Evolutionary conservation across 306 rosid species (phyloP), one percentile per base, ranked within the genome.

Genomic region (Acmispon strigosus): DNA sequence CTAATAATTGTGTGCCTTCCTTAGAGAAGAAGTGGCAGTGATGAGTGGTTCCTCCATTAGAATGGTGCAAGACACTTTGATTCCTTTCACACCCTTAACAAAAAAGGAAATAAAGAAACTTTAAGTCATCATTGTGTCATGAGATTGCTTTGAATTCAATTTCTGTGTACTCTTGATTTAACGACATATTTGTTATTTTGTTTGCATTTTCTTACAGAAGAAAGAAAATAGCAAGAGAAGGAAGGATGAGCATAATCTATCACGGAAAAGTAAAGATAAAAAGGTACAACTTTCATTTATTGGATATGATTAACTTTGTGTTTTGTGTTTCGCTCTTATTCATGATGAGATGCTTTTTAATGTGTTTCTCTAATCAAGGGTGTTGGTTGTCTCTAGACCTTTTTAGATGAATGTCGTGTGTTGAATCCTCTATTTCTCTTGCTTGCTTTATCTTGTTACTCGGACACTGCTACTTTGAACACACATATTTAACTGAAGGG

Each of bases 201-300:
- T 57, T 62, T 56, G 6, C 68, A 37, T 22, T 42, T 69, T 82
- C 64, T 58, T 55, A 54, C 88, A 94, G 99, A 94, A 91, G 88
- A 94, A 94, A 78, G 95, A 89, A 76, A 89, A 86, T 80, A 94
- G 95, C 96, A 94, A 89, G 87, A 89, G 97, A 82, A 84, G 99
- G 86, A 94, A 94, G 88, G 97, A 94, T 65, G 97, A 87, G 13
- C 96, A 84, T 62, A 92, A 84, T 78, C 72, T 87, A 36, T 34
- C 91, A 7, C 82, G 96, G 79, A 94, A 89, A 80, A 89, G 76
- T 76, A 94, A 86, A 85, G 99, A 87, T 82, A 94, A 91, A 74
- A 94, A 86, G 99, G 99, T 94, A 81, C 12, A 52, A 7, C 51
- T 61, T 71, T 12, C 49, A 17, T 69, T 60, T 14, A 11, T 69